Evolutionary conservation across 208 protist species (phyloP).

Genomic region (Acanthamoeba castellanii): DNA sequence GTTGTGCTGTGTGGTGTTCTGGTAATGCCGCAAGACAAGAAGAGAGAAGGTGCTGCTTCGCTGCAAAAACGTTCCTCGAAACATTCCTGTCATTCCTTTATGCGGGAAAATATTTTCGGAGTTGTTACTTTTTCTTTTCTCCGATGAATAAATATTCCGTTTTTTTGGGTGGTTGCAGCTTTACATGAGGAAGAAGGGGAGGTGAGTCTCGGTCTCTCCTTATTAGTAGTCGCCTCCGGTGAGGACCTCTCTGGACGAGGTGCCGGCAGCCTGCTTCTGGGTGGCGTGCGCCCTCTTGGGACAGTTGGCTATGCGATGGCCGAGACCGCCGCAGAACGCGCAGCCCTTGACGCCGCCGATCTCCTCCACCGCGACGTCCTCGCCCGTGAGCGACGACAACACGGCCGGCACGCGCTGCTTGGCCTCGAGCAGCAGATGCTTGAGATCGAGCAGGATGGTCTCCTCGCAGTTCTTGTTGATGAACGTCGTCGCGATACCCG

Average conservation of each 20-base stretch:
- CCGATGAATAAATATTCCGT: no score
- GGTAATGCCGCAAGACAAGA: no score
- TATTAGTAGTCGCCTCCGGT: slow-evolving; percentile 31
- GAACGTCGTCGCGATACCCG: slow-evolving; percentile 94
- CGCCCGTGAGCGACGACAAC: slow-evolving; percentile 80
- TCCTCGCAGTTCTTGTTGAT: slow-evolving; percentile 90
- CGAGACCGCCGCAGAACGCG: slow-evolving; percentile 93
- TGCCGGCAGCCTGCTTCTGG: slow-evolving; percentile 59
- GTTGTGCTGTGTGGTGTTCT: background rate
- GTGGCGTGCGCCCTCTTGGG: slow-evolving; percentile 85
- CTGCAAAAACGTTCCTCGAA: no score
- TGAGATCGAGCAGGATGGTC: slow-evolving; percentile 93
- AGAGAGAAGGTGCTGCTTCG: no score
- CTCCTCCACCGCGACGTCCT: slow-evolving; percentile 75
- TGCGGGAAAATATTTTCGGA: no score
- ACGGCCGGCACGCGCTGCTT: slow-evolving; percentile 89
- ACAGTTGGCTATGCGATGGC: slow-evolving; percentile 91
- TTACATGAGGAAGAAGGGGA: no score
- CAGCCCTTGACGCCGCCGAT: slow-evolving; percentile 84
- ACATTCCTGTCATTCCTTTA: no score
- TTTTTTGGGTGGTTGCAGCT: no score
- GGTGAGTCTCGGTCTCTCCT: no score
- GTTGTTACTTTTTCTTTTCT: no score
- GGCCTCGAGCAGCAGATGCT: slow-evolving; percentile 94
- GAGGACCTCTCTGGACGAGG: slow-evolving; percentile 34